Conservation (phyloP, 73 alveolate genomes). For the Tetrahymena malaccensis region DNA sequence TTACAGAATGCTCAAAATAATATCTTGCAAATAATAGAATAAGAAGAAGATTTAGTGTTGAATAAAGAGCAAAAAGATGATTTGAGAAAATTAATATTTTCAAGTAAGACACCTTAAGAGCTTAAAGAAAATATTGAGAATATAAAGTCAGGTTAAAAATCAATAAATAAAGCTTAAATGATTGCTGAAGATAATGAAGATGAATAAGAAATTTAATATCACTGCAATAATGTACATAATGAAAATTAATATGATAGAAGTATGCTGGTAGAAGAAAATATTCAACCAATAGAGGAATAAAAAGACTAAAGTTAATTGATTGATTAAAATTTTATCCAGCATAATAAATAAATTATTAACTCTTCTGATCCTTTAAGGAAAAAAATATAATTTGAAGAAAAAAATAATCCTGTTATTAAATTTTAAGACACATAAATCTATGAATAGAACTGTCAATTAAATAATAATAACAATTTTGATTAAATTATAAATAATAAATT, state of each 20-base stretch:
- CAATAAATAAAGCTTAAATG: background rate
- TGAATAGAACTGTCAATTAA: too few relatives aligned
- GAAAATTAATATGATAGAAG: background rate
- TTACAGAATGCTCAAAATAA: background rate
- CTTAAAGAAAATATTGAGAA: background rate
- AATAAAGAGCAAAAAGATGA: background rate
- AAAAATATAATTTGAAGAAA: background rate
- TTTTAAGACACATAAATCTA: too few relatives aligned
- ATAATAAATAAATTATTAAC: too few relatives aligned
- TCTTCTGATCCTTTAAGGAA: background rate
- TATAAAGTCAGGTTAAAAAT: background rate
- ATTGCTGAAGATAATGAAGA: background rate
- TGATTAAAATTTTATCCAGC: background rate
- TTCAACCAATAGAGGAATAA: background rate
- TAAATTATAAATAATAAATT: too few relatives aligned
- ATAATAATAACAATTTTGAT: too few relatives aligned
- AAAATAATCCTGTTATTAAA: background rate
- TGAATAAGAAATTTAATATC: too few relatives aligned
- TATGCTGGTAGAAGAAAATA: background rate
- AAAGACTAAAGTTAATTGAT: background rate
- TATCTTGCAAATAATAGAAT: background rate
- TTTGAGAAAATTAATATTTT: background rate
- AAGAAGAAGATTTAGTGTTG: background rate
- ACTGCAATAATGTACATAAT: too few relatives aligned
- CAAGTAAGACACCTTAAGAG: background rate